phyloP scores from a whole-genome alignment of 345 rosid species.

The Aurinia saxatilis region DNA sequence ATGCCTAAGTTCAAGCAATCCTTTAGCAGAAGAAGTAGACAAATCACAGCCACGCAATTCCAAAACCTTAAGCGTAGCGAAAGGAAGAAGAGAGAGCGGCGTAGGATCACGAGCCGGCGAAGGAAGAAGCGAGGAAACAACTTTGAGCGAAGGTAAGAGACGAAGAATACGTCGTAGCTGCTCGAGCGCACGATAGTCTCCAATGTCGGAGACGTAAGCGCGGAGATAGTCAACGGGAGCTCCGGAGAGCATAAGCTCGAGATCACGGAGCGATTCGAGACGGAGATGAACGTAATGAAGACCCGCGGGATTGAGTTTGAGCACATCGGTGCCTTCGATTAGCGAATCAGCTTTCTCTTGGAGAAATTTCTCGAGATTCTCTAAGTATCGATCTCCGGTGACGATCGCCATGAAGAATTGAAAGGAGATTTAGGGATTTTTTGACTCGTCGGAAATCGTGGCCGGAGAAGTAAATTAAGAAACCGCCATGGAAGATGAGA shows the following conservation, averaged over 20 bases:
- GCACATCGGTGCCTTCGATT: constrained; percentile 56
- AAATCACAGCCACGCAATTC: constrained; percentile 93
- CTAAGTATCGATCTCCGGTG: constrained; percentile 92
- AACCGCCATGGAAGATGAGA: constrained; percentile 32
- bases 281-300: constrained; percentile 93
- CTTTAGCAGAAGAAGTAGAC: constrained; percentile 86
- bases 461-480: constrained; percentile 12
- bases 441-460: background rate
- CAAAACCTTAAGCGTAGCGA: constrained; percentile 62
- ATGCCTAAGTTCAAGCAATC: constrained; percentile 78
- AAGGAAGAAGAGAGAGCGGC: constrained; percentile 78
- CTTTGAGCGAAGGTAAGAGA: constrained; percentile 72
- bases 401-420: constrained; percentile 60
- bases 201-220: constrained; percentile 93
- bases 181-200: constrained; percentile 92
- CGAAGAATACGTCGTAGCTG: constrained; percentile 88
- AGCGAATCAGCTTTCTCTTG: constrained; percentile 66
- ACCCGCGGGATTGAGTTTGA: constrained; percentile 91
- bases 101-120: constrained; percentile 83
- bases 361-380: constrained; percentile 70
- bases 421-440: background rate
- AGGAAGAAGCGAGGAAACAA: constrained; percentile 72
- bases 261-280: constrained; percentile 80
- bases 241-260: constrained; percentile 73
- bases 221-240: constrained; percentile 98